Evolutionary conservation across 2,329 filamentous ascomycete genomes (phyloP).

Genomic region (Talaromyces sp.): DNA sequence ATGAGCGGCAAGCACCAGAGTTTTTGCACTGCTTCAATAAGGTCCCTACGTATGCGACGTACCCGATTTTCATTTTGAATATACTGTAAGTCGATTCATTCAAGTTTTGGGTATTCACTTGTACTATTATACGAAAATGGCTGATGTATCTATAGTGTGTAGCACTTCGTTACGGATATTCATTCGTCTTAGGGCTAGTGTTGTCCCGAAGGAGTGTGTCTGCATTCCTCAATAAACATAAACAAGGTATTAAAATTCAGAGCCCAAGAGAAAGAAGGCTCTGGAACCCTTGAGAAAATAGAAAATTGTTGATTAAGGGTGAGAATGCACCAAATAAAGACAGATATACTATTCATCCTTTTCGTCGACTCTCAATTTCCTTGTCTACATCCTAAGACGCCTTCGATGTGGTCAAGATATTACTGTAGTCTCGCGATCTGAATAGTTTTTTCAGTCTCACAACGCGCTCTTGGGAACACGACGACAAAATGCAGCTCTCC

Average conservation of each 20-base stretch:
- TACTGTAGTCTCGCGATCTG: background rate
- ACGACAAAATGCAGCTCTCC: conserved; percentile 1
- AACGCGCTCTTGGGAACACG: background rate
- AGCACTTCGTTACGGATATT: too few species aligned
- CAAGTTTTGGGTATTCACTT: too few species aligned
- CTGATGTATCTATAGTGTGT: too few species aligned
- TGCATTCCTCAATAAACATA: background rate
- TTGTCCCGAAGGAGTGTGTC: background rate
- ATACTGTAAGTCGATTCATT: too few species aligned
- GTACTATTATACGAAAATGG: too few species aligned
- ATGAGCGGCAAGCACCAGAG: too few species aligned
- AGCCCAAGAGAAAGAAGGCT: background rate
- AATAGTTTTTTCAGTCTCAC: background rate
- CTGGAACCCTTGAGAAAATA: background rate
- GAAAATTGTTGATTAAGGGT: background rate
- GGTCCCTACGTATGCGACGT: too few species aligned
- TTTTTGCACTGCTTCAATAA: too few species aligned
- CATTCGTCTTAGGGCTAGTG: too few species aligned
- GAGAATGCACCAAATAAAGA: conserved; percentile 2
- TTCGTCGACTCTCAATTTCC: background rate
- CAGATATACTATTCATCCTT: background rate
- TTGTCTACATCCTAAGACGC: background rate
- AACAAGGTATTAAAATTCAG: background rate
- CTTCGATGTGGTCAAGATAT: background rate
- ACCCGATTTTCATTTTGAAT: too few species aligned